Conservation (phyloP, 2,329 filamentous ascomycete species). For the Plenodomus tracheiphilus region DNA sequence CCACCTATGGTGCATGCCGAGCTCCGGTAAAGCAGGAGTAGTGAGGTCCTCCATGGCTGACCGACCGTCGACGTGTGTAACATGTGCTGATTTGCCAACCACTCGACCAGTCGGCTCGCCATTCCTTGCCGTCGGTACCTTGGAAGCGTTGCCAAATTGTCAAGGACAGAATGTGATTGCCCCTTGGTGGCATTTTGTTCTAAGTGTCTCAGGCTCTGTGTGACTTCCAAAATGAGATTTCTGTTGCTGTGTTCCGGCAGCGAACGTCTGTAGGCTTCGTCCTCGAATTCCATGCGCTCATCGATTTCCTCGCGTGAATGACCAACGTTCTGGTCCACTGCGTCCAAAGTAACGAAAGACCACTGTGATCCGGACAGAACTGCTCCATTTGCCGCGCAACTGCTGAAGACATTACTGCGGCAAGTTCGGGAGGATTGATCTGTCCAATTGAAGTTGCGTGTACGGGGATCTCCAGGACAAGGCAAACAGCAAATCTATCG, state of each 20-base stretch:
- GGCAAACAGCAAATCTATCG: conserved; percentile 30
- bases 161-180: conserved; percentile 25
- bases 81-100: too few species aligned
- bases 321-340: conserved; percentile 5
- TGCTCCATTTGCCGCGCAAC: conserved; percentile 24
- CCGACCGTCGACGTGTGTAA: too few species aligned
- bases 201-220: conserved; percentile 14
- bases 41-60: too few species aligned
- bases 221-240: conserved; percentile 29
- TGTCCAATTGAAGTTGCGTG: conserved; percentile 28
- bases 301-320: conserved; percentile 21
- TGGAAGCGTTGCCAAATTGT: conserved; percentile 35
- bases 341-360: conserved; percentile 1
- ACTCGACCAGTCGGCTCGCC: conserved; percentile 23
- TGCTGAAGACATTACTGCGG: conserved; percentile 22
- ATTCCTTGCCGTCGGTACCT: conserved; percentile 27
- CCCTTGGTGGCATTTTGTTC: conserved; percentile 14
- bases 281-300: conserved; percentile 27
- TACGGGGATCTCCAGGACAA: conserved; percentile 33
- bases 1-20: too few species aligned
- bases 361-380: neutral
- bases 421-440: conserved; percentile 19
- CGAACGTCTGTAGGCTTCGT: conserved; percentile 21
- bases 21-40: too few species aligned
- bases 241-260: conserved; percentile 31